Percentiles rank a stretch among this genome's conserved stretches.
Evolutionary conservation across 768 basidiomycete genomes (phyloP).

Genomic region (Coprinopsis marcescibilis): DNA sequence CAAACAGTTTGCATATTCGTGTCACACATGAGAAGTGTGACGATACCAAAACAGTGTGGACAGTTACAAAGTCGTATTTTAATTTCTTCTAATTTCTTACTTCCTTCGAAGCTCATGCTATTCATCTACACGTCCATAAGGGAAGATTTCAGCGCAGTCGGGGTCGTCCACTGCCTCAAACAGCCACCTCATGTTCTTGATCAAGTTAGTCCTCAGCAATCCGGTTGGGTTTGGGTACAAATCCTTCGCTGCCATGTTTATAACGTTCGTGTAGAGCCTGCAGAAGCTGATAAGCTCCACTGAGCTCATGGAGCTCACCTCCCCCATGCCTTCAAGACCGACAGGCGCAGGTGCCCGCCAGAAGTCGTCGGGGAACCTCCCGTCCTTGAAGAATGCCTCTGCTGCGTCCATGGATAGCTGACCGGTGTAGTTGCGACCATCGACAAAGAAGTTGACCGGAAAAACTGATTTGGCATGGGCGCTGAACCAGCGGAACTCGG

Average conservation of each 20-base stretch:
- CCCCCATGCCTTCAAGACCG: neutral
- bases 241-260: constrained; percentile 10
- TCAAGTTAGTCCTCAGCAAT: constrained; percentile 9
- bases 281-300: constrained; percentile 7
- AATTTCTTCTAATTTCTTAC: too few species aligned
- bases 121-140: constrained; percentile 8
- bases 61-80: too few species aligned
- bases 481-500: constrained; percentile 12
- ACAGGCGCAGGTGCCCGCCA: constrained; percentile 9
- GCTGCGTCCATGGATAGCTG: constrained; percentile 12
- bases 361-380: constrained; percentile 13
- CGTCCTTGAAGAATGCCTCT: constrained; percentile 14
- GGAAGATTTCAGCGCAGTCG: constrained; percentile 9
- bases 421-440: constrained; percentile 12
- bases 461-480: constrained; percentile 13
- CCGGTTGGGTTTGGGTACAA: constrained; percentile 16
- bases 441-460: constrained; percentile 14
- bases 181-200: constrained; percentile 6
- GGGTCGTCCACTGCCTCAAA: constrained; percentile 1
- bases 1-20: too few species aligned
- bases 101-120: too few species aligned
- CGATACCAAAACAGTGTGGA: too few species aligned
- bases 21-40: too few species aligned
- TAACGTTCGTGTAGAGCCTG: constrained; percentile 13
- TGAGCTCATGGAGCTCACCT: constrained; percentile 5